Evolutionary conservation across 768 basidiomycete species (phyloP).

Genomic region (Boletus tomentosulus): DNA sequence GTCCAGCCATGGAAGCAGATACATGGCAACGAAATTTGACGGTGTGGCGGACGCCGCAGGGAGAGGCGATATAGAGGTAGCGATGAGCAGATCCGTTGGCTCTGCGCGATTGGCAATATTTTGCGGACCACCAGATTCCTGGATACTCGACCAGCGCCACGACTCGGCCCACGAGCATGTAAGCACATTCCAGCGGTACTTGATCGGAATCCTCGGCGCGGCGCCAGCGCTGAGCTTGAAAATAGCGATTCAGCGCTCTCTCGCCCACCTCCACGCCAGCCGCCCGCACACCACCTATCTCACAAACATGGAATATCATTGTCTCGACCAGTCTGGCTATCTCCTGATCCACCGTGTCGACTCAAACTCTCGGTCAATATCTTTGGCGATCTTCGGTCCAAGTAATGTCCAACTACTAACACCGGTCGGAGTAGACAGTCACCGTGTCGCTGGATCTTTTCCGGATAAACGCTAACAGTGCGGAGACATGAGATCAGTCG

Average conservation of each 20-base stretch:
- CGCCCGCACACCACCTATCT: too few relatives aligned
- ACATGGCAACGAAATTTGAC: slow-evolving; percentile 18
- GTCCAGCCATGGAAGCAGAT: slow-evolving; percentile 19
- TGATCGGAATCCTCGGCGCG: slow-evolving; percentile 17
- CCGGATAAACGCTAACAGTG: not conserved
- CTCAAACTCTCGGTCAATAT: too few relatives aligned
- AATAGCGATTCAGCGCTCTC: slow-evolving; percentile 11
- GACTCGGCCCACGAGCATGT: too few relatives aligned
- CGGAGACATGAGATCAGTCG: not conserved
- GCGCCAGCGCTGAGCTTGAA: slow-evolving; percentile 20
- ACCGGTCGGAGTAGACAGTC: not conserved
- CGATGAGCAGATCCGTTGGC: slow-evolving; percentile 12
- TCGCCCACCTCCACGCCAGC: not conserved
- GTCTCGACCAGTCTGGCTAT: not conserved
- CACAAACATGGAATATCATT: not conserved
- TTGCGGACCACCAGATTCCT: too few relatives aligned
- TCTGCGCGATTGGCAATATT: slow-evolving; percentile 1
- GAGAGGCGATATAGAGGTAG: slow-evolving; percentile 1
- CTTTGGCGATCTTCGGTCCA: not conserved
- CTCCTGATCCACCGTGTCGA: too few relatives aligned
- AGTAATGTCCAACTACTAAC: not conserved
- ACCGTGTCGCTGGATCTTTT: not conserved
- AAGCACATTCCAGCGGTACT: not conserved
- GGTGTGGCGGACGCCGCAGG: slow-evolving; percentile 25
- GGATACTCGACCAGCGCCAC: slow-evolving; percentile 4